Evolutionary conservation across 2,329 filamentous ascomycete species (phyloP).

Genomic region (Drechslerella dactyloides): DNA sequence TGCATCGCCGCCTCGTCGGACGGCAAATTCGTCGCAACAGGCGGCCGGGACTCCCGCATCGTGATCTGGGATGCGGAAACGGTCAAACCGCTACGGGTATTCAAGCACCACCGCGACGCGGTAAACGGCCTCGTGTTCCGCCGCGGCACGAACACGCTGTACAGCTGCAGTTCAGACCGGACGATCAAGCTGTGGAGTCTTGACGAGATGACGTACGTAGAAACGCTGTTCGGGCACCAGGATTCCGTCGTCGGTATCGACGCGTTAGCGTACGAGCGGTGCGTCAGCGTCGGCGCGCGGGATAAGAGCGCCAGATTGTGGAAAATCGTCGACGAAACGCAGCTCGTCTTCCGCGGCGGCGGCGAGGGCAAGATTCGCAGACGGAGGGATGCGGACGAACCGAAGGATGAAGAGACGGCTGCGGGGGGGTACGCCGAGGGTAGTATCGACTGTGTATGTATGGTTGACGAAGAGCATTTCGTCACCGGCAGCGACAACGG

Average conservation of each 20-base stretch:
- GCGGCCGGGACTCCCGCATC: conserved; percentile 80
- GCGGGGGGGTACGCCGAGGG: conserved; percentile 69
- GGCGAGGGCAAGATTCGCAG: conserved; percentile 61
- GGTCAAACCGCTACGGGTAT: conserved; percentile 78
- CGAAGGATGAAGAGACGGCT: conserved; percentile 34
- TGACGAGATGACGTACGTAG: conserved; percentile 89
- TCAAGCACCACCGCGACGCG: conserved; percentile 88
- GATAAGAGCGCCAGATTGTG: conserved; percentile 91
- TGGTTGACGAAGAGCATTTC: conserved; percentile 86
- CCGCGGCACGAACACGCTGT: conserved; percentile 86
- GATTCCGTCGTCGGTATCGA: conserved; percentile 86
- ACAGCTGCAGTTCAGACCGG: conserved; percentile 86
- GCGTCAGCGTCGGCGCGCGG: conserved; percentile 85
- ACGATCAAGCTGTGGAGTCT: conserved; percentile 96
- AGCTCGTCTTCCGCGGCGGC: conserved; percentile 91
- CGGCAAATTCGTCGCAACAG: conserved; percentile 88
- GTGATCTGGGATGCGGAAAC: conserved; percentile 86
- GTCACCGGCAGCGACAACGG: conserved; percentile 95
- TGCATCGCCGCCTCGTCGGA: conserved; percentile 85
- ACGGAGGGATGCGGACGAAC: conserved; percentile 59
- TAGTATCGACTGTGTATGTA: conserved; percentile 88
- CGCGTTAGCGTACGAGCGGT: conserved; percentile 82
- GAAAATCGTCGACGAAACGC: conserved; percentile 95
- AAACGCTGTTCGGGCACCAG: conserved; percentile 95
- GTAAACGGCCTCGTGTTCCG: conserved; percentile 86